Conservation (phyloP, 495 filamentous ascomycete genomes). For the Pyronema domesticum region DNA sequence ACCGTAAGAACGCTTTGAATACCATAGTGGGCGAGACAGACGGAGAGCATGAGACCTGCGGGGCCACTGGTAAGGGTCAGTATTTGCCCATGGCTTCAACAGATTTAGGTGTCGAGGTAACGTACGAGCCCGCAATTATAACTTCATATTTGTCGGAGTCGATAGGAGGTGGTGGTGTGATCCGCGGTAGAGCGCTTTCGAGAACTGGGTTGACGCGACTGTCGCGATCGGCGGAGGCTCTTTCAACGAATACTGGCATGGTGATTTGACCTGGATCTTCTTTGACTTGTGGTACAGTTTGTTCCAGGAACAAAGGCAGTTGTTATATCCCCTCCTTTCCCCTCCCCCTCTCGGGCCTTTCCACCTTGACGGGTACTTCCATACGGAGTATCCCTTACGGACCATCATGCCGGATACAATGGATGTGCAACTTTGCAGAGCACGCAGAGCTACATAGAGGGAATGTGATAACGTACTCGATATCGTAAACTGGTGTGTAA, state of each 20-base stretch:
- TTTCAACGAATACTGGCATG: constrained; percentile 15
- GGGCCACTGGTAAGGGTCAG: constrained; percentile 25
- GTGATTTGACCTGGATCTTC: not conserved
- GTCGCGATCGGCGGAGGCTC: constrained; percentile 5
- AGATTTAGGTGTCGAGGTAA: not conserved
- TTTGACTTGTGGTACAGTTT: not conserved
- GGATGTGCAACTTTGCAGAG: not conserved
- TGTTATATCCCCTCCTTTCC: not conserved
- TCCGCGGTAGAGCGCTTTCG: constrained; percentile 12
- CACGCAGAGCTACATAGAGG: no score
- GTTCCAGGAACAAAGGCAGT: not conserved
- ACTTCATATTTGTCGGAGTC: constrained; percentile 12
- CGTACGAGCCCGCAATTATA: constrained; percentile 17
- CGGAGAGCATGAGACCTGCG: constrained; percentile 32
- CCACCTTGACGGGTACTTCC: not conserved
- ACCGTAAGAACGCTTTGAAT: constrained; percentile 30
- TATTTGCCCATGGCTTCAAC: no score
- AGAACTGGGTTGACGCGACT: constrained; percentile 14
- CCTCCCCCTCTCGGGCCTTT: not conserved
- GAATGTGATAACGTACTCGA: no score
- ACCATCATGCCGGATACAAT: not conserved
- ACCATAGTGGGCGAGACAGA: constrained; percentile 34
- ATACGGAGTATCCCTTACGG: not conserved
- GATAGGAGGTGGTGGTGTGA: constrained; percentile 7
- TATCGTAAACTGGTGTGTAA: no score